phyloP scores from a whole-genome alignment of 148 eudicot species.

The Vaccinium corymbosum region DNA sequence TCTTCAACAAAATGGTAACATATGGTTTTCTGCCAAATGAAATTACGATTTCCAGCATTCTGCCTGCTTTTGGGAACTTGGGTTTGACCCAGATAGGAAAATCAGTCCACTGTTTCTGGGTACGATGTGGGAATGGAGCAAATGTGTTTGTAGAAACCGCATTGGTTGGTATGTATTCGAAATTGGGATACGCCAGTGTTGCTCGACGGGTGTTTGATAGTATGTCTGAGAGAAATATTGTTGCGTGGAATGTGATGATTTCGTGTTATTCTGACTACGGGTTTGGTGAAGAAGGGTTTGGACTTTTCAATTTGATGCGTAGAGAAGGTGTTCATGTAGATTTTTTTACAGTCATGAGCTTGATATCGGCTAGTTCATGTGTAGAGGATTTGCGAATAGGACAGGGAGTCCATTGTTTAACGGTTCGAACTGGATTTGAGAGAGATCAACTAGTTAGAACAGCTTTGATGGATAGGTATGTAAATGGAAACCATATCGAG shows the following conservation, averaged over 20 bases:
- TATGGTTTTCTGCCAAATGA: slow-evolving; percentile 36
- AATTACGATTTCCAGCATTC: slow-evolving; percentile 39
- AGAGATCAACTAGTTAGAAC: slow-evolving; percentile 40
- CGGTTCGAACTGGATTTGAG: slow-evolving; percentile 30
- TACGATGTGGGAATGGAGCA: slow-evolving; percentile 25
- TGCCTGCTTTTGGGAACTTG: slow-evolving; percentile 41
- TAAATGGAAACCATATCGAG: slow-evolving; percentile 24
- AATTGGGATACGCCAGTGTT: slow-evolving; percentile 29
- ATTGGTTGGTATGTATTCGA: slow-evolving; percentile 45
- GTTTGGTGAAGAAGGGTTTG: slow-evolving; percentile 31
- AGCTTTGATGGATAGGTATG: slow-evolving; percentile 45
- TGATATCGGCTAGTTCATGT: slow-evolving; percentile 31
- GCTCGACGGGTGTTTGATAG: slow-evolving; percentile 45
- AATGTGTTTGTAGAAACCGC: slow-evolving; percentile 50
- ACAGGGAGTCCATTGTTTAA: slow-evolving; percentile 30
- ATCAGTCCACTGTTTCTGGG: slow-evolving; percentile 49
- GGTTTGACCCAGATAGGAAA: slow-evolving; percentile 34
- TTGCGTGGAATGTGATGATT: slow-evolving; percentile 57
- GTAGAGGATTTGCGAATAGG: slow-evolving; percentile 19
- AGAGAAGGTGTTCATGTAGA: slow-evolving; percentile 31
- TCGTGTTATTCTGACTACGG: slow-evolving; percentile 39
- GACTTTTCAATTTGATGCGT: slow-evolving; percentile 37
- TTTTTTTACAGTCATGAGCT: slow-evolving; percentile 40
- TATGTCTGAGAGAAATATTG: slow-evolving; percentile 43
- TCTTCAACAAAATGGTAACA: slow-evolving; percentile 33